Evolutionary conservation across 2,329 filamentous ascomycete species (phyloP).

Genomic region (Pseudocercospora pini-densiflorae): DNA sequence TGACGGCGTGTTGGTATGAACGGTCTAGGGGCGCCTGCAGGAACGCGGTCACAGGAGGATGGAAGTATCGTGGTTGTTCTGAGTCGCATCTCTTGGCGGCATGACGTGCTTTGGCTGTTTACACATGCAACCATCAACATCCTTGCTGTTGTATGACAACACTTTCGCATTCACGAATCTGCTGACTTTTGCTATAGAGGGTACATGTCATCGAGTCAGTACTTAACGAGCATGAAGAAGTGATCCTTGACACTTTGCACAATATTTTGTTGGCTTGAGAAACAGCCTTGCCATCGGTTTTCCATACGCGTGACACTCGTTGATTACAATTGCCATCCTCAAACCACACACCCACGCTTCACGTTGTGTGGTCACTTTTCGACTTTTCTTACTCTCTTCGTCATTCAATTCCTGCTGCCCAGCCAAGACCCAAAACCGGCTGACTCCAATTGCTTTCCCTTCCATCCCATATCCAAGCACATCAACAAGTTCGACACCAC

Average conservation of each 20-base stretch:
- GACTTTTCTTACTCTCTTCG: neutral
- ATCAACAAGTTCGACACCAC: neutral
- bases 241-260: neutral
- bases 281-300: conserved; percentile 4
- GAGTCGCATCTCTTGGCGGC: neutral
- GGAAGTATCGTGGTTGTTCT: conserved; percentile 4
- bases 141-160: too few species aligned
- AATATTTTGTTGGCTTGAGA: conserved; percentile 4
- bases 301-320: neutral
- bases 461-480: neutral
- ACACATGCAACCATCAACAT: too few species aligned
- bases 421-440: neutral
- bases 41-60: neutral
- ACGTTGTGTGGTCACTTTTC: neutral
- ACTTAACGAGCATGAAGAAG: neutral
- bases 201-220: neutral
- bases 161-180: neutral
- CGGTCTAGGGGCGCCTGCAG: neutral
- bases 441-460: neutral
- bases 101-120: neutral
- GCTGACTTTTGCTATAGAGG: too few species aligned
- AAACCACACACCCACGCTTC: too few species aligned
- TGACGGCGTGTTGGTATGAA: neutral
- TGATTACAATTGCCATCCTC: neutral
- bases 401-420: neutral